Evolutionary conservation across 495 filamentous ascomycete genomes (phyloP).

Genomic region (Xylaria cubensis): DNA sequence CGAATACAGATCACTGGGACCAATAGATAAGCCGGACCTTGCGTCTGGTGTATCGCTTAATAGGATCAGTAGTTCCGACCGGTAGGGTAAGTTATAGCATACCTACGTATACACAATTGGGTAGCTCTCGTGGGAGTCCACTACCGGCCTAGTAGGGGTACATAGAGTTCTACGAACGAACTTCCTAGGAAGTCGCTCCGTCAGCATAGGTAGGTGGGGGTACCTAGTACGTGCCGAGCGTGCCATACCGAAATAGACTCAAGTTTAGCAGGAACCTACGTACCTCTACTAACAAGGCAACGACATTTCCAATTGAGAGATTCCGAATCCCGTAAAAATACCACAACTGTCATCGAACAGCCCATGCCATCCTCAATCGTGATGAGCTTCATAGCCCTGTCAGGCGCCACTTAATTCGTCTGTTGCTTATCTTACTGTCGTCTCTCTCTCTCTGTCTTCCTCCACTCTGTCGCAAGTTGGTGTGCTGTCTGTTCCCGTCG

Average conservation of each 20-base stretch:
- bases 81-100: background rate
- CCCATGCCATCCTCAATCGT: constrained; percentile 9
- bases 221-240: background rate
- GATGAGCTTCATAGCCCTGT: background rate
- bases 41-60: background rate
- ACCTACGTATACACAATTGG: background rate
- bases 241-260: constrained; percentile 5
- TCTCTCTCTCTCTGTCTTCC: background rate
- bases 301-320: background rate
- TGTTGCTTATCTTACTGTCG: constrained; percentile 6
- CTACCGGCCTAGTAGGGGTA: background rate
- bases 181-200: too few species aligned
- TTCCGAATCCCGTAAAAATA: background rate
- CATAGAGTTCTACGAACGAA: too few species aligned
- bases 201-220: background rate
- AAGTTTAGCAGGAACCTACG: background rate
- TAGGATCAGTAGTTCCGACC: background rate
- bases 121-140: background rate
- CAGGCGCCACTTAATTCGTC: background rate
- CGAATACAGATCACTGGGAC: constrained; percentile 1
- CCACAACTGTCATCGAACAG: background rate
- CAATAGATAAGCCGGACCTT: background rate
- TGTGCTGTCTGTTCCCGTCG: background rate
- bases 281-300: background rate
- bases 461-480: background rate